Base-by-base conservation (phyloP, 2,329 filamentous ascomycete species). In the Sarocladium strictum region DNA sequence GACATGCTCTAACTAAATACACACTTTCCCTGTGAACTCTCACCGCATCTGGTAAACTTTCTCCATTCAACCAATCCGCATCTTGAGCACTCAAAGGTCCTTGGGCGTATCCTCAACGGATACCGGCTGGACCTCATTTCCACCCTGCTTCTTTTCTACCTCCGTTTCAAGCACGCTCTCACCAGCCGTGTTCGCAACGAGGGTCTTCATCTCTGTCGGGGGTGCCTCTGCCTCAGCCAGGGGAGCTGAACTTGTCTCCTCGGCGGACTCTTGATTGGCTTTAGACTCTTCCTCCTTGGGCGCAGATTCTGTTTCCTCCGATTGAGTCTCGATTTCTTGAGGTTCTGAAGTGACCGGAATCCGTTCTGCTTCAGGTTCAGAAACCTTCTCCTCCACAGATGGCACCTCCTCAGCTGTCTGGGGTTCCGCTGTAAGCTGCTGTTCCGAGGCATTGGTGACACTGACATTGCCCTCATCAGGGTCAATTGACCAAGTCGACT, bases 401-500 rank as follows among this genome's bases (percentile, higher is more conserved):
- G 49, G 35, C 24, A 19, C 35, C 29, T 45, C 54, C 3, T 27
- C 27, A 15, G 12, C 43, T n/a, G 24, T 3, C 3, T 26, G 23
- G 29, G 35, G 15, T 35, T 53, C 21, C 23, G 55, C 54, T 10
- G 23, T 37, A 6, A 60, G 58, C 15, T 55, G 55, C 41, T 62
- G 59, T 4, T 56, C 55, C 5, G 51, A 57, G 5, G 69, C 62
- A 2, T 59, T 55, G 14, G 49, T 57, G 7, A 69, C 62, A 2
- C 59, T 55, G 12, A 81, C 61, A 7, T 71, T 67, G 27, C 78
- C 74, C 58, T 77, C 72, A 23, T 81, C 72, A 9, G 74, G 69
- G 41, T 79, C 76, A 54, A 84, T 76, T 53, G 76, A 77, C 68
- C 75, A 84, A 32, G 79, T 60, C 0, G 74, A 78, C 35, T 74